Evolutionary conservation across 2,329 filamentous ascomycete genomes (phyloP).

Genomic region (Monosporascus cannonballus): DNA sequence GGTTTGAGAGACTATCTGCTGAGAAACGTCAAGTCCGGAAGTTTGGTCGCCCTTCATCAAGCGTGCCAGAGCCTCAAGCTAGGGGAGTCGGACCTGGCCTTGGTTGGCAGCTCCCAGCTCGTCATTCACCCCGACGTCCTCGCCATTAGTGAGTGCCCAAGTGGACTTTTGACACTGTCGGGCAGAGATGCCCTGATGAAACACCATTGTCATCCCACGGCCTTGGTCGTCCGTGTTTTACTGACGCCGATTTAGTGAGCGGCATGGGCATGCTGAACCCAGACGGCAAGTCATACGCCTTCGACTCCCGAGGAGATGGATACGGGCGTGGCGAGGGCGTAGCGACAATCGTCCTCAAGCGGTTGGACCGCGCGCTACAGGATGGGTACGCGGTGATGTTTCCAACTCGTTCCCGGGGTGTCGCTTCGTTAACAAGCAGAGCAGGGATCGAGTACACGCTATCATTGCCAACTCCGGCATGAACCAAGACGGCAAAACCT

Average conservation of each 20-base stretch:
- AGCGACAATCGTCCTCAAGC: constrained; percentile 34
- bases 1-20: no score
- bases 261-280: no score
- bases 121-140: no score
- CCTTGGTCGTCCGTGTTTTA: no score
- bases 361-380: constrained; percentile 31
- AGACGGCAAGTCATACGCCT: constrained; percentile 18
- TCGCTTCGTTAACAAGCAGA: no score
- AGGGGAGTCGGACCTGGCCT: constrained; percentile 11
- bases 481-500: constrained; percentile 33
- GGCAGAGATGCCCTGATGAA: constrained; percentile 17
- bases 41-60: constrained; percentile 13
- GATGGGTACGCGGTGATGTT: constrained; percentile 37
- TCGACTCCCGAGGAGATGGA: constrained; percentile 33
- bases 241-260: no score
- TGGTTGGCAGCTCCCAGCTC: no score
- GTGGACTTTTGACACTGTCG: no score
- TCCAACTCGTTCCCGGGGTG: no score
- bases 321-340: constrained; percentile 39
- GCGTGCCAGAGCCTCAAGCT: constrained; percentile 10
- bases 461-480: constrained; percentile 28
- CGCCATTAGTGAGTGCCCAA: no score
- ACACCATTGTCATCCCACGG: constrained; percentile 4
- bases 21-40: no score
- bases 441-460: constrained; percentile 25